These are phyloP conservation scores for Pterula multifida DNA, from an alignment of 1,284 basidiomycete genomes.

Conservation along the genomic window DNA sequence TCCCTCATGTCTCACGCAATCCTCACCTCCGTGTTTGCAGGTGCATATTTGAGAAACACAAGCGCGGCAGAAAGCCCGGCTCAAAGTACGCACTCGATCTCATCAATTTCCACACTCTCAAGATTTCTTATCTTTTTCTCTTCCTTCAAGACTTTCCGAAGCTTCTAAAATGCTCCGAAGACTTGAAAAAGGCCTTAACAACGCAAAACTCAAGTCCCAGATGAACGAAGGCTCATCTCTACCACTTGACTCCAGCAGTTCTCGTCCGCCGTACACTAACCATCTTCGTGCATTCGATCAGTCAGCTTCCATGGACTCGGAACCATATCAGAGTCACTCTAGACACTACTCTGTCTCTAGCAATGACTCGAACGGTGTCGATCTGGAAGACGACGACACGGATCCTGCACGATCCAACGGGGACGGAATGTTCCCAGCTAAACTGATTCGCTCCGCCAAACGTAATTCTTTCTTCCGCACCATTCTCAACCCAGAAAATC, in stretches of 20 bases:
- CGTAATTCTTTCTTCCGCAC: slow-evolving; percentile 69
- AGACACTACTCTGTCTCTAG: slow-evolving; percentile 22
- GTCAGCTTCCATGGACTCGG: neutral
- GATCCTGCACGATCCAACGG: slow-evolving; percentile 34
- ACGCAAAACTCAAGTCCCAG: slow-evolving; percentile 58
- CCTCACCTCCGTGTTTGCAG: slow-evolving; percentile 21
- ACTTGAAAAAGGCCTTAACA: slow-evolving; percentile 70
- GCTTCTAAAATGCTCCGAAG: slow-evolving; percentile 78
- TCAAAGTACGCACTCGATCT: neutral
- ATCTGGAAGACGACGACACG: slow-evolving; percentile 49
- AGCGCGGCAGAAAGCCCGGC: slow-evolving; percentile 54
- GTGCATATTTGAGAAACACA: slow-evolving; percentile 76
- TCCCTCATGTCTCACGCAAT: slow-evolving; percentile 8
- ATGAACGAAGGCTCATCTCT: slow-evolving; percentile 19
- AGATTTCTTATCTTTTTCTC: neutral
- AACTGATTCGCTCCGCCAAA: slow-evolving; percentile 58
- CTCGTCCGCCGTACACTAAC: neutral
- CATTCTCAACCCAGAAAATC: slow-evolving; percentile 60
- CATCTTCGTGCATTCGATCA: slow-evolving; percentile 13
- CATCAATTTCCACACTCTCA: neutral
- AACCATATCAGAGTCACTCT: slow-evolving; percentile 14
- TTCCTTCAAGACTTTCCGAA: slow-evolving; percentile 59
- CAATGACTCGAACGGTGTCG: slow-evolving; percentile 28
- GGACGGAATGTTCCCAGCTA: slow-evolving; percentile 57
- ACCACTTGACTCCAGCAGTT: slow-evolving; percentile 5